Evolutionary conservation across 2,329 filamentous ascomycete species (phyloP).

Genomic region (Fusarium albidum): DNA sequence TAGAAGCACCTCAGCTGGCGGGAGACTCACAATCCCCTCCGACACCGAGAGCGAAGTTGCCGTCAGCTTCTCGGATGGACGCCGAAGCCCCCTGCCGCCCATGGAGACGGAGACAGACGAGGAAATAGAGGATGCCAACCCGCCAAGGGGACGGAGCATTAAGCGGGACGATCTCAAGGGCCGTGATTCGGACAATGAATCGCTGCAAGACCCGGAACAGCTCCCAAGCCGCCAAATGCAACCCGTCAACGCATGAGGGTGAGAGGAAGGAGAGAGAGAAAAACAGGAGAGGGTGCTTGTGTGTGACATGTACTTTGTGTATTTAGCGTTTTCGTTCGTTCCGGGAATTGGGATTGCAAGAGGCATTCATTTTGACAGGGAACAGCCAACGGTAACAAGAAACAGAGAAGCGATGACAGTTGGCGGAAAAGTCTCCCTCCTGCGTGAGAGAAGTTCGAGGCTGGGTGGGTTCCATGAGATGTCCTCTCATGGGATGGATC

Average conservation of each 20-base stretch:
- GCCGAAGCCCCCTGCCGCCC: conserved; percentile 62
- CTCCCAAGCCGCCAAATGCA: conserved; percentile 43
- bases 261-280: conserved; percentile 3
- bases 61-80: conserved; percentile 67
- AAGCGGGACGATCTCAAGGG: conserved; percentile 42
- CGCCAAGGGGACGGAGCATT: conserved; percentile 28
- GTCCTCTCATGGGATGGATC: conserved; percentile 20
- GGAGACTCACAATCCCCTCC: conserved; percentile 56
- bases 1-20: conserved; percentile 51
- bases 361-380: conserved; percentile 16
- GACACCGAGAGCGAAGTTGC: conserved; percentile 69
- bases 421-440: conserved; percentile 5
- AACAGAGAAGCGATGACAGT: conserved; percentile 1
- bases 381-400: neutral
- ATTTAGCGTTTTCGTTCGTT: conserved; percentile 40
- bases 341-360: conserved; percentile 12
- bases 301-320: conserved; percentile 31
- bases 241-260: conserved; percentile 44
- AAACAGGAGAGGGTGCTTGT: conserved; percentile 12
- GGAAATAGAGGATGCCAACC: conserved; percentile 29
- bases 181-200: conserved; percentile 42
- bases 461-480: conserved; percentile 13
- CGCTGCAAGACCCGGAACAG: conserved; percentile 40
- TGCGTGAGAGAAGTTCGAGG: conserved; percentile 8
- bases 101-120: conserved; percentile 54